Conservation (phyloP, 345 rosid species). For the Ceriops tagal region DNA sequence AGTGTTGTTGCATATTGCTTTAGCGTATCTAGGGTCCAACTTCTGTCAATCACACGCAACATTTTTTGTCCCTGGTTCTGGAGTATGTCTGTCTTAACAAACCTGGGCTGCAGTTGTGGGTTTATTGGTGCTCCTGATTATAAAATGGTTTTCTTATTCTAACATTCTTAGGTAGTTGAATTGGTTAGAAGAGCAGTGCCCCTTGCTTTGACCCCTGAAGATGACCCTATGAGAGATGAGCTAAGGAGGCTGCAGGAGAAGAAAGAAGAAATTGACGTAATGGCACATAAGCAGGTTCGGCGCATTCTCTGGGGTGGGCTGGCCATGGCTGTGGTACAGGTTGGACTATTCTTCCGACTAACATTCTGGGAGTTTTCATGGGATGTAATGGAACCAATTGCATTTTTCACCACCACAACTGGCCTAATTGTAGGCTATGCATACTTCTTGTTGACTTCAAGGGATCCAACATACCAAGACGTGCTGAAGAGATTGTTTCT, state of each 20-base stretch:
- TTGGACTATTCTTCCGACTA: slow-evolving; percentile 72
- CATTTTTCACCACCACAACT: slow-evolving; percentile 69
- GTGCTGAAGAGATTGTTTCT: slow-evolving; percentile 86
- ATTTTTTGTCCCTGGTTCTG: slow-evolving; percentile 1
- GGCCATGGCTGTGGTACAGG: slow-evolving; percentile 52
- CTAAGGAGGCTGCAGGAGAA: slow-evolving; percentile 54
- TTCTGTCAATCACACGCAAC: background rate
- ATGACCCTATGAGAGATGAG: slow-evolving; percentile 62
- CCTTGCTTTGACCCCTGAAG: slow-evolving; percentile 57
- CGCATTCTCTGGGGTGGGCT: slow-evolving; percentile 75
- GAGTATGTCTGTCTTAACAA: background rate
- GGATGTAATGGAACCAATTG: slow-evolving; percentile 98
- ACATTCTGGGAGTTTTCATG: slow-evolving; percentile 99
- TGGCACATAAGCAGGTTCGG: slow-evolving; percentile 87
- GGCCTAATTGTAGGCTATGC: slow-evolving; percentile 81
- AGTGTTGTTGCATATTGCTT: background rate
- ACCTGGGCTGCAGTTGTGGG: background rate
- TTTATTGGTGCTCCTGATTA: background rate
- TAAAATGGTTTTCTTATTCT: background rate
- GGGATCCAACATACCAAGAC: slow-evolving; percentile 95
- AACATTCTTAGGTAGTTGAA: slow-evolving; percentile 71
- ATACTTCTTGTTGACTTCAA: slow-evolving; percentile 77
- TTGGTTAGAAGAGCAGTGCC: slow-evolving; percentile 80
- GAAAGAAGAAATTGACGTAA: slow-evolving; percentile 81
- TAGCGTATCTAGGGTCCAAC: background rate